Conservation (phyloP, 1,139 yeast species). For the Pichia sp. region DNA sequence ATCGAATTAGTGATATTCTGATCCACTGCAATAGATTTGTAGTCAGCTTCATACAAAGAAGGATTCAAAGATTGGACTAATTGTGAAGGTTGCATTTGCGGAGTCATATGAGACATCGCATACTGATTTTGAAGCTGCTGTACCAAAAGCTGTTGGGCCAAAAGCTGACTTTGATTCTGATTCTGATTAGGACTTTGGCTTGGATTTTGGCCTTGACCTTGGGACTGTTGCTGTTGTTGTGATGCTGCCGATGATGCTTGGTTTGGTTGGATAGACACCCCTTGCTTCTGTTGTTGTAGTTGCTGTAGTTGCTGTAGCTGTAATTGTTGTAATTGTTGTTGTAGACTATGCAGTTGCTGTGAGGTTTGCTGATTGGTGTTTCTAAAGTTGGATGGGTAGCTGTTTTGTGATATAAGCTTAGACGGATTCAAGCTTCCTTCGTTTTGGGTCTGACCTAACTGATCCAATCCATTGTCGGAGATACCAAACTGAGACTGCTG, state of each 20-base stretch:
- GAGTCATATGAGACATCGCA: conserved; percentile 12
- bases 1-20: conserved; percentile 43
- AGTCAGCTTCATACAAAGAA: conserved; percentile 24
- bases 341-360: conserved; percentile 19
- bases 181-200: conserved; percentile 2
- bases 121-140: conserved; percentile 15
- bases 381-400: conserved; percentile 36
- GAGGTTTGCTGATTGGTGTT: conserved; percentile 22
- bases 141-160: conserved; percentile 17
- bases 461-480: conserved; percentile 6
- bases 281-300: conserved; percentile 25
- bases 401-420: conserved; percentile 35
- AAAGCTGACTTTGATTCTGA: conserved; percentile 17
- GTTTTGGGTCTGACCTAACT: conserved; percentile 13
- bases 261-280: conserved; percentile 20
- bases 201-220: conserved; percentile 4
- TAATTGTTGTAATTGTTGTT: conserved; percentile 20
- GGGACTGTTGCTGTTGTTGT: conserved; percentile 19
- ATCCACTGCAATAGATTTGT: conserved; percentile 36
- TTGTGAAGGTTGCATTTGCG: conserved; percentile 15
- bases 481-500: conserved; percentile 8
- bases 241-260: conserved; percentile 11
- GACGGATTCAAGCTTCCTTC: conserved; percentile 32
- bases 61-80: conserved; percentile 23
- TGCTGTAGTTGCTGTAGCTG: conserved; percentile 25